These are phyloP conservation scores for Vickermania ingenoplastis DNA, from an alignment of 208 protist species.

Conservation along the genomic window DNA sequence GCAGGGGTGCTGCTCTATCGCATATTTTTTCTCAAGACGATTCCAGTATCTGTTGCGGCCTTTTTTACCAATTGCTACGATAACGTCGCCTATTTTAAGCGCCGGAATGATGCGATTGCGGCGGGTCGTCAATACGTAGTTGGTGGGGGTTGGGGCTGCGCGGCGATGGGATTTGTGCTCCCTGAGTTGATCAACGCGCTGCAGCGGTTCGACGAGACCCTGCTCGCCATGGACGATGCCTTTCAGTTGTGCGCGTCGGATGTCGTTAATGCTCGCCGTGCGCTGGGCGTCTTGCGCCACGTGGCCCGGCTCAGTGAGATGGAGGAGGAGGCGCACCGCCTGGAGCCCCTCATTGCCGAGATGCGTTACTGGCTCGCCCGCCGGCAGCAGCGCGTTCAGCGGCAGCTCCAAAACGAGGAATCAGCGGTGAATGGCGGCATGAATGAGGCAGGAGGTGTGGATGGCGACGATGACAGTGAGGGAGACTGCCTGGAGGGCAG, in stretches of 20 bases:
- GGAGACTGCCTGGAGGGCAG: not conserved
- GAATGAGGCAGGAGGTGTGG: constrained; percentile 10
- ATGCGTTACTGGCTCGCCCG: constrained; percentile 36
- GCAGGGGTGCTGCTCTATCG: constrained; percentile 28
- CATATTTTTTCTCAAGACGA: constrained; percentile 33
- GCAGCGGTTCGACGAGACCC: constrained; percentile 18
- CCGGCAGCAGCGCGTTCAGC: constrained; percentile 18
- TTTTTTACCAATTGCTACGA: constrained; percentile 60
- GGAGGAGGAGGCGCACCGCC: constrained; percentile 9
- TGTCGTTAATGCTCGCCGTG: constrained; percentile 44
- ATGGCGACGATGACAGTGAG: constrained; percentile 16
- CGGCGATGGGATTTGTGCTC: constrained; percentile 19
- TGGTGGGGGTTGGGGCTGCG: not conserved
- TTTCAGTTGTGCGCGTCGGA: constrained; percentile 36
- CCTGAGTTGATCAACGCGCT: constrained; percentile 12
- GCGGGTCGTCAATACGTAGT: not conserved
- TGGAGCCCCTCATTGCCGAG: constrained; percentile 10
- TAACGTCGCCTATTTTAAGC: constrained; percentile 25
- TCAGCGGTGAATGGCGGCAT: not conserved
- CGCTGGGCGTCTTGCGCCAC: constrained; percentile 27
- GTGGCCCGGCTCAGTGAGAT: constrained; percentile 13
- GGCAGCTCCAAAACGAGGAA: not conserved
- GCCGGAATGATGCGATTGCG: not conserved
- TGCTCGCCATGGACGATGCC: constrained; percentile 26
- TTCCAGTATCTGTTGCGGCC: constrained; percentile 28